phyloP scores from a whole-genome alignment of 805 yeast genomes.

The Ogataea paradorogensis region DNA sequence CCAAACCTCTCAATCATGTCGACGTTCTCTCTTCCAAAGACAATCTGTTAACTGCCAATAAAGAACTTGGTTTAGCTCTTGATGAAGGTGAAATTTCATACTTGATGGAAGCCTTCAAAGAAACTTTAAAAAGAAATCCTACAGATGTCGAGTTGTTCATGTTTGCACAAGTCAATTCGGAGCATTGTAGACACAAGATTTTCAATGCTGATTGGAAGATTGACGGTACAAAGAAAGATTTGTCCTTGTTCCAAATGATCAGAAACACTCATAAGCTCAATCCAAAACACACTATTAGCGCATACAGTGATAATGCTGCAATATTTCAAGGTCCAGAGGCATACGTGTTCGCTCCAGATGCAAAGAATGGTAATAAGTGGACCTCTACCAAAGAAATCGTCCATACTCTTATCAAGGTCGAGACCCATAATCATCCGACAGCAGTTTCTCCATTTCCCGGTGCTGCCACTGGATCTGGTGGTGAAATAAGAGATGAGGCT shows the following conservation, averaged over 20 bases:
- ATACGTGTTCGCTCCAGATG: slow-evolving; percentile 75
- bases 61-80: slow-evolving; percentile 85
- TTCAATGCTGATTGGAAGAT: slow-evolving; percentile 98
- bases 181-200: slow-evolving; percentile 98
- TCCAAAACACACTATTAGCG: slow-evolving; percentile 83
- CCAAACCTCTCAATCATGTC: slow-evolving; percentile 78
- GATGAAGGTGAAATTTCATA: slow-evolving; percentile 92
- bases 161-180: slow-evolving; percentile 99
- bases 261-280: slow-evolving; percentile 83
- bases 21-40: slow-evolving; percentile 57
- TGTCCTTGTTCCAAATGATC: slow-evolving; percentile 88
- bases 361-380: slow-evolving; percentile 65
- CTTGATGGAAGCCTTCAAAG: slow-evolving; percentile 76
- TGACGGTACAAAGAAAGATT: slow-evolving; percentile 72
- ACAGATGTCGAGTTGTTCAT: slow-evolving; percentile 97
- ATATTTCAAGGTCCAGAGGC: slow-evolving; percentile 84
- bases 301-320: slow-evolving; percentile 97
- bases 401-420: slow-evolving; percentile 91
- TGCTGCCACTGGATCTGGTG: slow-evolving; percentile 99
- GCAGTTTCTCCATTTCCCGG: slow-evolving; percentile 99
- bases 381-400: slow-evolving; percentile 69
- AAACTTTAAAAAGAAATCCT: slow-evolving; percentile 78
- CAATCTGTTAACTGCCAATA: slow-evolving; percentile 73
- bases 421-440: slow-evolving; percentile 98
- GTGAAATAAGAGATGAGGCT: slow-evolving; percentile 99